Base-by-base conservation (phyloP, 2,329 filamentous ascomycete genomes). In the Pseudogymnoascus sp. region DNA sequence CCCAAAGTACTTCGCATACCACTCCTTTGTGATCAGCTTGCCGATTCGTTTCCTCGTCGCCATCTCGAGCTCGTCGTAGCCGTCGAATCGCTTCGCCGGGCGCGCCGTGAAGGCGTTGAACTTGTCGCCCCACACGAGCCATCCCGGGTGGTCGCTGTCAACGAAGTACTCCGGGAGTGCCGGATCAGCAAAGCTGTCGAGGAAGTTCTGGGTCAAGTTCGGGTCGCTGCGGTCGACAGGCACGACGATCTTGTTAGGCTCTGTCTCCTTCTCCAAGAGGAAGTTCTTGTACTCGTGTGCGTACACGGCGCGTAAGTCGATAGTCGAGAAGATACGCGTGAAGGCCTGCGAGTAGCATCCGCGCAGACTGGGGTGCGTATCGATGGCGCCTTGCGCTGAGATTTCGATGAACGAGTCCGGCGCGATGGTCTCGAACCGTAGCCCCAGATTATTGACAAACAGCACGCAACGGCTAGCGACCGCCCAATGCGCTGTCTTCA, bases 91-190 rank as follows among this genome's bases (percentile, higher is more conserved):
- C 74, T 72, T 77, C 66, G 64, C 78, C 29, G 92, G 85, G 60
- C 89, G 87, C 2, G 88, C 85, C 64, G 86, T 85, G 73, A 87
- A 92, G 0, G 88, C 94, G 12, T 86, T 87, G 79, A 97, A 93
- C 33, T 82, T 85, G 74, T 94, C 90, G 60, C 88, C 89, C 94
- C 94, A 99, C 0, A 96, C 92, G 15, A 99, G 81, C 95, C 95
- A 99, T 33, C 94, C 94, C 4, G 93, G 91, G 72, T 95, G 89
- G 72, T 97, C 93, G 61, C 86, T 84, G 71, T 99, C 94, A 52
- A 97, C 86, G 72, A 92, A 95, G 73, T 95, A 96, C 65, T 96
- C 87, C 0, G 90, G 87, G 33, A 86, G 69, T 10, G 77, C 87
- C 5, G 88, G 86, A 58, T 88, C 82, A 8, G 87, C 86, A 72